Evolutionary conservation across 192 early-diverging fungal species (phyloP).

Genomic region (Coemansia sp.): DNA sequence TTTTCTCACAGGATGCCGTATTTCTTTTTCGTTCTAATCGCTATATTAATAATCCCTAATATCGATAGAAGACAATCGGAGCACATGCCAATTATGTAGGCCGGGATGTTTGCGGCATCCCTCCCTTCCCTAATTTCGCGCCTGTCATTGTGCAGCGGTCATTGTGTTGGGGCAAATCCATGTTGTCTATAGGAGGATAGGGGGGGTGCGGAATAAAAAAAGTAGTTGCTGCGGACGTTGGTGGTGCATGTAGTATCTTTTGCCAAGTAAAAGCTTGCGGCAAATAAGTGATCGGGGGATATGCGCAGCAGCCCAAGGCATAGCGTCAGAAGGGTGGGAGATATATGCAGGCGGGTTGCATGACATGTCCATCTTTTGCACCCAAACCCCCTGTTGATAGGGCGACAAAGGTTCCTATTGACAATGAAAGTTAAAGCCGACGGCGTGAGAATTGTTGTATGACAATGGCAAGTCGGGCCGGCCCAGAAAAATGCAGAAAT

Average conservation of each 20-base stretch:
- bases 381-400: not conserved
- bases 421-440: not conserved
- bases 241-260: not conserved
- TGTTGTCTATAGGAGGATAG: not conserved
- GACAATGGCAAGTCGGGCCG: constrained; percentile 5
- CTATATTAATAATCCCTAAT: not conserved
- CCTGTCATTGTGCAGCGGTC: not conserved
- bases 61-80: not conserved
- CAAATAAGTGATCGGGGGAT: not conserved
- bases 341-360: not conserved
- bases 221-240: not conserved
- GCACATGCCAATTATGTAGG: not conserved
- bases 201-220: not conserved
- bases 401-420: not conserved
- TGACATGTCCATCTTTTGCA: not conserved
- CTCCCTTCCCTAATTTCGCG: constrained; percentile 6
- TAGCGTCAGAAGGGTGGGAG: constrained; percentile 1
- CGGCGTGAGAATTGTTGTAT: not conserved
- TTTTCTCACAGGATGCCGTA: not conserved
- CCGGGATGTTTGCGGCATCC: not conserved
- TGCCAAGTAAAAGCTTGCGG: not conserved
- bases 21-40: not conserved
- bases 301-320: not conserved
- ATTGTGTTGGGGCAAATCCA: not conserved
- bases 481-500: constrained; percentile 5